Conservation (phyloP, 2,329 filamentous ascomycete genomes). For the Huntiella decipiens region DNA sequence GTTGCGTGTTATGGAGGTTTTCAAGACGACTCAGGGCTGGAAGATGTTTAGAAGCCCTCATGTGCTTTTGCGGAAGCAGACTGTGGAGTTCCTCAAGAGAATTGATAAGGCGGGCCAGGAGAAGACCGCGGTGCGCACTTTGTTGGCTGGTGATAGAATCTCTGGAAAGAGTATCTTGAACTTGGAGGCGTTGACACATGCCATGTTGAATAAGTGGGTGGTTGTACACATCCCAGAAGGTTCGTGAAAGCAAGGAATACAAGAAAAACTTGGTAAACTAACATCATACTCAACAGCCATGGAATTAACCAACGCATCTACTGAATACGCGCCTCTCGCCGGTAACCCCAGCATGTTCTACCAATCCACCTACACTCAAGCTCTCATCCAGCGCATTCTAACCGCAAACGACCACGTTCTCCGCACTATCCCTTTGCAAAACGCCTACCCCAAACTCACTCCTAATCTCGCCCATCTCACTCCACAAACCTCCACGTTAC, state of each 20-base stretch:
- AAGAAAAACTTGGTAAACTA: background rate
- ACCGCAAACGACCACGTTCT: conserved; percentile 55
- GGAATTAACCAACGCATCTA: conserved; percentile 62
- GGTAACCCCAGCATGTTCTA: conserved; percentile 44
- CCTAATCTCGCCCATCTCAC: conserved; percentile 30
- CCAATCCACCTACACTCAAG: conserved; percentile 60
- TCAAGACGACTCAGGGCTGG: conserved; percentile 83
- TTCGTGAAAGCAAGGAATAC: conserved; percentile 22
- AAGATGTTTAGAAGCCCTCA: conserved; percentile 66
- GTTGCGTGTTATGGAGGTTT: conserved; percentile 68
- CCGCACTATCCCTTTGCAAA: conserved; percentile 25
- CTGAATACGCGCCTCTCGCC: conserved; percentile 56
- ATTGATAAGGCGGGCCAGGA: conserved; percentile 33
- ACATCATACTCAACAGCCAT: conserved; percentile 33
- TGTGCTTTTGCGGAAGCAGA: conserved; percentile 59
- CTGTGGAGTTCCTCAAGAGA: conserved; percentile 46
- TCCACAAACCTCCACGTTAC: conserved; percentile 45
- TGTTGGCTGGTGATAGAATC: conserved; percentile 54
- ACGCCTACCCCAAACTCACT: conserved; percentile 25
- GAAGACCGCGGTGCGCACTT: conserved; percentile 39
- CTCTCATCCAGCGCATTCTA: conserved; percentile 52
- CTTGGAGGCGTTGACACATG: conserved; percentile 68
- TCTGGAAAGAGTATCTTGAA: conserved; percentile 77
- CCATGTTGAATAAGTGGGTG: conserved; percentile 66
- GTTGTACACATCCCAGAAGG: conserved; percentile 82